Evolutionary conservation across 2,329 filamentous ascomycete genomes (phyloP).

Genomic region (Fusarium verrucosum): DNA sequence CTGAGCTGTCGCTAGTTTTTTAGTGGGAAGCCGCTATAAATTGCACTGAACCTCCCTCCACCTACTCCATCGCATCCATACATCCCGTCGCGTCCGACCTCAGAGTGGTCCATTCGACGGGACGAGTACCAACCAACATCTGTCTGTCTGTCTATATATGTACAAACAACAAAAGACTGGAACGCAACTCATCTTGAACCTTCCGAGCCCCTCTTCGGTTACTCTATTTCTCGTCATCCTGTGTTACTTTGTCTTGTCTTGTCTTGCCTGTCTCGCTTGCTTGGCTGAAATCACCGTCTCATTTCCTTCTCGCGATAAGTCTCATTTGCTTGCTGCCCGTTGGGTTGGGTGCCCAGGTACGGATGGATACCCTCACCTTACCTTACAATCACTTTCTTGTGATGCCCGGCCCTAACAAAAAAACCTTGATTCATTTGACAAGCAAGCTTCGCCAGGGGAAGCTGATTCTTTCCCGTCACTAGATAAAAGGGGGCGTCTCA

Average conservation of each 20-base stretch:
- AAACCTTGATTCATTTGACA: constrained; percentile 9
- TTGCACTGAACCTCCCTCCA: too few species aligned
- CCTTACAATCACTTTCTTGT: background rate
- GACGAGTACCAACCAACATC: too few species aligned
- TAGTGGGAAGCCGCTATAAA: constrained; percentile 28
- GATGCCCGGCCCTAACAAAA: constrained; percentile 6
- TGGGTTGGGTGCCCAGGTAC: constrained; percentile 36
- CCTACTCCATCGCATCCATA: background rate
- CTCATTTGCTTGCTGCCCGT: constrained; percentile 38
- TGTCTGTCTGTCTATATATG: too few species aligned
- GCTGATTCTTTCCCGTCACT: constrained; percentile 1
- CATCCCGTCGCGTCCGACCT: background rate
- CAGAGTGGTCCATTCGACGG: background rate
- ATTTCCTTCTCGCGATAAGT: constrained; percentile 29
- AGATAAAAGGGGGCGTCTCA: constrained; percentile 17
- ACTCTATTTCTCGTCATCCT: constrained; percentile 23
- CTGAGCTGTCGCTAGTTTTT: constrained; percentile 22
- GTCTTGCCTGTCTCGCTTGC: constrained; percentile 24
- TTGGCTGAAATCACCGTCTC: constrained; percentile 34
- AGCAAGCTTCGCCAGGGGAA: constrained; percentile 1
- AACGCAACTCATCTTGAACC: constrained; percentile 22
- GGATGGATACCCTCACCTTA: constrained; percentile 35
- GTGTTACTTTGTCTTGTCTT: constrained; percentile 32
- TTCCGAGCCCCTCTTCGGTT: constrained; percentile 13
- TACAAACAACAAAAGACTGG: constrained; percentile 24